A percentile compares a stretch with the other conserved stretches of the same genome.
Evolutionary conservation across 2,329 filamentous ascomycete genomes (phyloP).

Genomic region (Fusarium incarnatum): DNA sequence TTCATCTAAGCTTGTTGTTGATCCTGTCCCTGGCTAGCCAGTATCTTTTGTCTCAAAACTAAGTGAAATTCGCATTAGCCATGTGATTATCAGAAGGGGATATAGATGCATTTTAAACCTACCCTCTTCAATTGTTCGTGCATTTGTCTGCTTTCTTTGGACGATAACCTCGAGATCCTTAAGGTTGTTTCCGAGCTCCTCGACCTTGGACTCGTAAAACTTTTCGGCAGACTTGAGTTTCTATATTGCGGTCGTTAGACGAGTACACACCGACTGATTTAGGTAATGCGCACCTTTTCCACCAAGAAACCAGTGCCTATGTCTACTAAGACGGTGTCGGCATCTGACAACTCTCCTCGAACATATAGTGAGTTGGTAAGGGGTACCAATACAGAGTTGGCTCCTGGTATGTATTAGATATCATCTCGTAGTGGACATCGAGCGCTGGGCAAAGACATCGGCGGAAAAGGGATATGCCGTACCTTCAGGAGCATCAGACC

Average conservation of each 20-base stretch:
- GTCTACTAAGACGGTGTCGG: constrained; percentile 86
- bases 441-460: neutral
- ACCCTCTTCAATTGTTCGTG: constrained; percentile 91
- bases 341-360: constrained; percentile 79
- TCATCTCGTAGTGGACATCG: neutral
- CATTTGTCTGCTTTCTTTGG: constrained; percentile 81
- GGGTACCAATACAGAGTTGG: constrained; percentile 82
- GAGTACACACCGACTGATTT: constrained; percentile 4
- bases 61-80: constrained; percentile 43
- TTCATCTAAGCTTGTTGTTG: constrained; percentile 39
- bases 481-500: constrained; percentile 51
- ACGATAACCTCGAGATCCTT: constrained; percentile 69
- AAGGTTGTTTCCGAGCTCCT: constrained; percentile 64
- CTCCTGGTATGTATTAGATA: constrained; percentile 40
- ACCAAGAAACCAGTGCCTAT: constrained; percentile 95
- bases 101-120: constrained; percentile 34
- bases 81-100: constrained; percentile 29
- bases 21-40: constrained; percentile 52
- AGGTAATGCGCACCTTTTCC: constrained; percentile 74
- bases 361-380: constrained; percentile 96
- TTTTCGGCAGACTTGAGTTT: constrained; percentile 64
- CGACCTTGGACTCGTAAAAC: constrained; percentile 69
- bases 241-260: constrained; percentile 49
- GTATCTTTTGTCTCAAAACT: constrained; percentile 60
- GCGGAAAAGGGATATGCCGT: neutral